These are phyloP conservation scores for Parathielavia appendiculata DNA, from an alignment of 495 filamentous ascomycete species.

Conservation along the genomic window DNA sequence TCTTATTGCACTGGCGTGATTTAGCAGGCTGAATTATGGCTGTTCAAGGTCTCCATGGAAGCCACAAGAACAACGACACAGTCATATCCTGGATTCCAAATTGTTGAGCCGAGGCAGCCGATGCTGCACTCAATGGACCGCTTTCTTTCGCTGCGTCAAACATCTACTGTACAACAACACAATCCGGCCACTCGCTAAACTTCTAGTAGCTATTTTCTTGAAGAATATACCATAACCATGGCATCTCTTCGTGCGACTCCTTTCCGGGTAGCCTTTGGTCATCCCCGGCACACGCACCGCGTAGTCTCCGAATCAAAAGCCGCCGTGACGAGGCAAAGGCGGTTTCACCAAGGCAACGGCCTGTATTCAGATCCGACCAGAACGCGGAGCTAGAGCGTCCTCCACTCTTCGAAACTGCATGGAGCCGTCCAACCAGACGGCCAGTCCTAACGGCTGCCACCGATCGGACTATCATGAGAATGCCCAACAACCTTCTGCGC, in stretches of 20 bases:
- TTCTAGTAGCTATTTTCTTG: constrained; percentile 5
- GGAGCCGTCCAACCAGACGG: neutral
- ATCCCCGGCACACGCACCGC: neutral
- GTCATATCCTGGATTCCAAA: neutral
- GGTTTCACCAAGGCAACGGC: no score
- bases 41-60: no score
- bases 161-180: constrained; percentile 13
- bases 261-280: neutral
- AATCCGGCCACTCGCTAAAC: constrained; percentile 7
- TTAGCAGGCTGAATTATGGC: no score
- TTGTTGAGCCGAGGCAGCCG: constrained; percentile 3
- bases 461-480: constrained; percentile 2
- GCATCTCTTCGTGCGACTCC: neutral
- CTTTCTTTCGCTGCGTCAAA: constrained; percentile 9
- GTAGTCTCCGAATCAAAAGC: no score
- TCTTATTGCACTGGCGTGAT: neutral
- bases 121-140: constrained; percentile 8
- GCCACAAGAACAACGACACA: no score
- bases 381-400: neutral
- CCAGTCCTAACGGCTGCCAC: constrained; percentile 16
- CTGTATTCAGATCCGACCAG: neutral
- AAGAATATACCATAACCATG: constrained; percentile 7
- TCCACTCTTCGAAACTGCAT: neutral
- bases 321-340: no score
- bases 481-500: constrained; percentile 1